Conservation (phyloP, 2,329 filamentous ascomycete genomes). For the Claviceps paspali region DNA sequence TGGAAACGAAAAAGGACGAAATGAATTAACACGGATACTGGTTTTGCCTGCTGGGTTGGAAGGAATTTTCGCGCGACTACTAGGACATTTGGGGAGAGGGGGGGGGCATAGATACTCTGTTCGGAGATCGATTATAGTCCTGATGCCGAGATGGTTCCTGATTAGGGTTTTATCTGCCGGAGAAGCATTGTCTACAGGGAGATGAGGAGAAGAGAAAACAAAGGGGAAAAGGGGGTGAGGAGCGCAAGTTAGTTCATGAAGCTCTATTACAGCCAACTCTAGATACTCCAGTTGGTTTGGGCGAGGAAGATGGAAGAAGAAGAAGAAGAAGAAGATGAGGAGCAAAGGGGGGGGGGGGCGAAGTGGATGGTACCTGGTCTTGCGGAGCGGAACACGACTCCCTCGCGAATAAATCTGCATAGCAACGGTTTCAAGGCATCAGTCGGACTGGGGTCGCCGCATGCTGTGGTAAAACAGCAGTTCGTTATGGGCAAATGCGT, state of each 20-base stretch:
- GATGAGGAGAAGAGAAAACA: too few species aligned
- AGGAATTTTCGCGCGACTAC: too few species aligned
- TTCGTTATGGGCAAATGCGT: neutral
- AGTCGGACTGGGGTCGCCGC: too few species aligned
- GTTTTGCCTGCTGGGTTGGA: too few species aligned
- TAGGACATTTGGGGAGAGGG: neutral
- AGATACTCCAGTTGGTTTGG: neutral
- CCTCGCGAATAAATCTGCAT: conserved; percentile 33
- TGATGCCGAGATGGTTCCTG: conserved; percentile 44
- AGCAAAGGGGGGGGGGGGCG: too few species aligned
- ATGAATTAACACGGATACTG: too few species aligned
- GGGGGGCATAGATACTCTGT: conserved; percentile 41
- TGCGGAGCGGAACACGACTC: conserved; percentile 53
- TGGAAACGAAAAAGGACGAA: too few species aligned
- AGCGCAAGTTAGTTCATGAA: neutral
- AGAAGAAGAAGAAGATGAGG: too few species aligned
- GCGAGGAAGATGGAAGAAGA: too few species aligned
- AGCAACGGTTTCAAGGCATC: neutral
- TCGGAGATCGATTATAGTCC: conserved; percentile 63
- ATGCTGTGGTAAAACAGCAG: too few species aligned
- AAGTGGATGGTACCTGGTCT: conserved; percentile 36
- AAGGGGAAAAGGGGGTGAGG: neutral
- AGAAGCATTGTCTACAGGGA: conserved; percentile 51
- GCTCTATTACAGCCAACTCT: neutral
- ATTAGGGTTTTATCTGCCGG: conserved; percentile 45